Evolutionary conservation across 2,329 filamentous ascomycete species (phyloP).

Genomic region (Pseudocercospora crystallina): DNA sequence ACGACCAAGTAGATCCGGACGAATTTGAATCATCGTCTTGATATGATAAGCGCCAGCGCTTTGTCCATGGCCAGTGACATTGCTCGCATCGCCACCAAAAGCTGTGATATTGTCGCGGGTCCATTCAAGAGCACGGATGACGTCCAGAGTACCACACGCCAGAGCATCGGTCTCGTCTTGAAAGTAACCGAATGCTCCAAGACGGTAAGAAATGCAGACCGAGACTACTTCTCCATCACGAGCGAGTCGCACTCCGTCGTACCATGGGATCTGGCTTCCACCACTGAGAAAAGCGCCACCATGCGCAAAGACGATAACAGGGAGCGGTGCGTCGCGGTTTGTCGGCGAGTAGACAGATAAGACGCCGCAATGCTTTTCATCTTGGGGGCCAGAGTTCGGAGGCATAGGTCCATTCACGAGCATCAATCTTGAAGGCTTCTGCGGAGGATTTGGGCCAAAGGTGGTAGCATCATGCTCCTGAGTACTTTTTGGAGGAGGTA

Average conservation of each 20-base stretch:
- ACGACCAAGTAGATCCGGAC: background rate
- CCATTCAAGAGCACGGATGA: conserved; percentile 1
- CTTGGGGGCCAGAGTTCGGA: background rate
- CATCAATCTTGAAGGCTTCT: background rate
- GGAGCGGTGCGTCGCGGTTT: background rate
- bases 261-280: background rate
- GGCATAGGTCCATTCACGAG: conserved; percentile 1
- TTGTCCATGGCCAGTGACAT: conserved; percentile 1
- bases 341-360: background rate
- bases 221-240: background rate
- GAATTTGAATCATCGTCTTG: background rate
- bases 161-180: background rate
- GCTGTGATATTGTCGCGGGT: background rate
- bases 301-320: background rate
- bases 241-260: background rate
- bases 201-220: background rate
- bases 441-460: background rate
- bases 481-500: background rate
- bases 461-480: background rate
- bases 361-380: background rate
- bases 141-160: background rate
- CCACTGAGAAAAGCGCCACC: background rate
- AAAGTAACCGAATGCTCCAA: background rate
- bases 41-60: conserved; percentile 1
- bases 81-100: background rate